Evolutionary conservation across 2,329 filamentous ascomycete species (phyloP).

Genomic region (Fusarium gaditjirri): DNA sequence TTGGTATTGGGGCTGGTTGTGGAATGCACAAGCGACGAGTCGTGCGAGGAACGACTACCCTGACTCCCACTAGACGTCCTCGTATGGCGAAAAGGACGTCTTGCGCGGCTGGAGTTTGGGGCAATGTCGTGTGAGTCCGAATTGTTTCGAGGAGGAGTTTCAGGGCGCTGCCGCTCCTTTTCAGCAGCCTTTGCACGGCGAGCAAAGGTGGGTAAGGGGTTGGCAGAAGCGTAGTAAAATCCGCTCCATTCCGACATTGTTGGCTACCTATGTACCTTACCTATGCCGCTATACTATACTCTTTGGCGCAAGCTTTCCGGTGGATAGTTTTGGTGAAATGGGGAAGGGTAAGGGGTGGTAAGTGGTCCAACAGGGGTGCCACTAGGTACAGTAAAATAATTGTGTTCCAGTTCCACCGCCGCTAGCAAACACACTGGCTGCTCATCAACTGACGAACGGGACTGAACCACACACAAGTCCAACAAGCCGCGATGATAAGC

Average conservation of each 20-base stretch:
- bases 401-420: constrained; percentile 26
- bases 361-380: constrained; percentile 37
- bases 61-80: constrained; percentile 44
- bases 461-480: not conserved
- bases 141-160: constrained; percentile 35
- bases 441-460: not conserved
- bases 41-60: constrained; percentile 44
- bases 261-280: constrained; percentile 26
- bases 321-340: constrained; percentile 18
- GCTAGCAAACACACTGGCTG: constrained; percentile 1
- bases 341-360: constrained; percentile 26
- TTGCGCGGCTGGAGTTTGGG: constrained; percentile 23
- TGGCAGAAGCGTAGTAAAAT: constrained; percentile 45
- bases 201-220: constrained; percentile 46
- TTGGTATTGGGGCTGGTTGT: constrained; percentile 32
- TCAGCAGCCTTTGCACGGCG: constrained; percentile 41
- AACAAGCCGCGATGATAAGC: not conserved
- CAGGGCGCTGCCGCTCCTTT: constrained; percentile 44
- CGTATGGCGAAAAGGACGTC: constrained; percentile 36
- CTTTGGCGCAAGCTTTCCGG: constrained; percentile 42
- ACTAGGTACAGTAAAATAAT: constrained; percentile 22
- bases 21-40: constrained; percentile 44
- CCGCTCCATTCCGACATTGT: constrained; percentile 49
- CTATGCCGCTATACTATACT: constrained; percentile 23
- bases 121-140: constrained; percentile 32